phyloP scores from a whole-genome alignment of 1,284 basidiomycete species.

The Ceratobasidium sp. region DNA sequence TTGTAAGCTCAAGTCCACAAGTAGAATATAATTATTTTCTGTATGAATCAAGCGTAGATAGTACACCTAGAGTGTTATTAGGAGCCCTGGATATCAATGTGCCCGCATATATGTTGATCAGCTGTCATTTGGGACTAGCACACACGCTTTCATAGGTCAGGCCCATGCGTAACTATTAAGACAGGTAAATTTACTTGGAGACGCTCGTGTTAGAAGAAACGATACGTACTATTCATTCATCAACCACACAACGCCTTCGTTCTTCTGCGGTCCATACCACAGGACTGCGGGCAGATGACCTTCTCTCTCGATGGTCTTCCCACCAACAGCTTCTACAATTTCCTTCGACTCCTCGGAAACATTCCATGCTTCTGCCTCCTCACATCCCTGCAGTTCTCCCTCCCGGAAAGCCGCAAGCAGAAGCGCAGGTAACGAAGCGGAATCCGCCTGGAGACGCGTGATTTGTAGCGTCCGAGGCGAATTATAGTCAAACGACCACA shows the following conservation, averaged over 20 bases:
- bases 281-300: conserved; percentile 62
- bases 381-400: conserved; percentile 53
- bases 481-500: conserved; percentile 52
- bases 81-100: too few relatives aligned
- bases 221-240: conserved; percentile 60
- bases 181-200: too few relatives aligned
- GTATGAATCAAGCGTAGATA: too few relatives aligned
- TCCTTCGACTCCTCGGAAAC: conserved; percentile 51
- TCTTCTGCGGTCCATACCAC: conserved; percentile 57
- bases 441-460: conserved; percentile 56
- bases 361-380: conserved; percentile 64
- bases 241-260: conserved; percentile 57
- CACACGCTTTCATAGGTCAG: too few relatives aligned
- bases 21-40: too few relatives aligned
- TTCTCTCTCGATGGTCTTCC: conserved; percentile 52
- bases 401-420: conserved; percentile 52
- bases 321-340: conserved; percentile 51
- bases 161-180: too few relatives aligned
- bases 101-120: too few relatives aligned
- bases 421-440: conserved; percentile 52
- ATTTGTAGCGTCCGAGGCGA: conserved; percentile 54
- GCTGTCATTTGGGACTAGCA: too few relatives aligned
- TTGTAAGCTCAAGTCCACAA: too few relatives aligned
- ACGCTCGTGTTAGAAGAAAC: too few relatives aligned
- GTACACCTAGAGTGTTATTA: too few relatives aligned